Percentiles rank a stretch among this genome's conserved stretches.
These are phyloP conservation scores for Cardiospermum halicacabum DNA, from an alignment of 345 rosid genomes.

Conservation along the genomic window DNA sequence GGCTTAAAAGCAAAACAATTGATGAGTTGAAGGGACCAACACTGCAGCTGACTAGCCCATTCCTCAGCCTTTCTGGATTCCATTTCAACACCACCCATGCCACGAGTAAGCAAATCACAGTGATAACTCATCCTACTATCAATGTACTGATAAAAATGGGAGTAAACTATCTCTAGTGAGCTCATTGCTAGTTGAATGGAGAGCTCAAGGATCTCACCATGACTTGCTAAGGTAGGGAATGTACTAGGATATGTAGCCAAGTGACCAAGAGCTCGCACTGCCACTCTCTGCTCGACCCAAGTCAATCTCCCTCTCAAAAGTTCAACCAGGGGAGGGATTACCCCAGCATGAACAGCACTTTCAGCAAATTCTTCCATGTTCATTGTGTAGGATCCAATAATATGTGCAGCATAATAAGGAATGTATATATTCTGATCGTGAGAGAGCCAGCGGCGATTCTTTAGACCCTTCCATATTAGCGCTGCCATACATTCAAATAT, in stretches of 20 bases:
- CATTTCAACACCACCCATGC: conserved; percentile 99
- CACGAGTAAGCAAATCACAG: conserved; percentile 94
- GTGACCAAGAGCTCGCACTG: conserved; percentile 92
- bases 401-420: conserved; percentile 97
- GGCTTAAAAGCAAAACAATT: conserved; percentile 99
- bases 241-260: conserved; percentile 90
- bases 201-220: conserved; percentile 84
- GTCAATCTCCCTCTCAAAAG: conserved; percentile 92
- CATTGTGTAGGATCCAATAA: conserved; percentile 98
- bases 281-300: conserved; percentile 99
- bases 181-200: conserved; percentile 89
- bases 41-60: conserved; percentile 98
- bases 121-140: conserved; percentile 87
- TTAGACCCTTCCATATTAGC: conserved; percentile 93
- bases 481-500: conserved; percentile 97
- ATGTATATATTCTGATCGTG: conserved; percentile 97
- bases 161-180: conserved; percentile 92
- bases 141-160: conserved; percentile 82
- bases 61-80: conserved; percentile 98
- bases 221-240: conserved; percentile 71
- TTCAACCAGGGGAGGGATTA: conserved; percentile 83
- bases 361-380: conserved; percentile 98
- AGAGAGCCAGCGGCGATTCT: conserved; percentile 88
- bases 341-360: conserved; percentile 78
- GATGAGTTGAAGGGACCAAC: conserved; percentile 99